Percentiles rank a stretch among this genome's conserved stretches.
Evolutionary conservation across 2,329 filamentous ascomycete species (phyloP).

Genomic region (Teratosphaeria pseudoeucalypti): DNA sequence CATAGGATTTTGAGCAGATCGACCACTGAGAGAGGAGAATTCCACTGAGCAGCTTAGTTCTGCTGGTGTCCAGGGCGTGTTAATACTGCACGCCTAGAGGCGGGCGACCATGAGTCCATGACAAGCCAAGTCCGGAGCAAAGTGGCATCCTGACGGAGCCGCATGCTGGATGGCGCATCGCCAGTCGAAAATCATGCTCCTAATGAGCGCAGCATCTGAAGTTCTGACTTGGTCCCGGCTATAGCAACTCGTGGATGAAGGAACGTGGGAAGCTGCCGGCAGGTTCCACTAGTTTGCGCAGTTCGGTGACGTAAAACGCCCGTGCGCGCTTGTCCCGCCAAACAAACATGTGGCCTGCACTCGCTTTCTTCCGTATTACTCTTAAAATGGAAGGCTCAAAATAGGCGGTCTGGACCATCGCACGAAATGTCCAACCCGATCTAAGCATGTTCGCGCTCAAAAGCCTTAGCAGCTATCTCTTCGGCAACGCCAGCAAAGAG

Average conservation of each 20-base stretch:
- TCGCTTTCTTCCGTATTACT: background rate
- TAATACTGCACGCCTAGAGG: no score
- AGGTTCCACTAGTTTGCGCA: background rate
- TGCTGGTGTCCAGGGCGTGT: no score
- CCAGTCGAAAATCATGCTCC: no score
- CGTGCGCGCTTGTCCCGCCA: background rate
- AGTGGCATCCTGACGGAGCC: no score
- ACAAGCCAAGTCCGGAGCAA: no score
- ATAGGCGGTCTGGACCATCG: constrained; percentile 14
- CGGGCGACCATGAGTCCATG: no score
- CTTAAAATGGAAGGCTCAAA: background rate
- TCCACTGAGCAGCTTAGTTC: no score
- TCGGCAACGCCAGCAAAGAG: constrained; percentile 80
- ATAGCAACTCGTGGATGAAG: background rate
- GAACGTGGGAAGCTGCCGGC: background rate
- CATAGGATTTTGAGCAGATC: no score
- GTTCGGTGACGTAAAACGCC: background rate
- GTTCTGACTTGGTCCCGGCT: no score
- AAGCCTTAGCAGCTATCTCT: constrained; percentile 62
- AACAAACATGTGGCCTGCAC: background rate
- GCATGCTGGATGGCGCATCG: no score
- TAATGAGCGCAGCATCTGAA: no score
- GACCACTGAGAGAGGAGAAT: no score
- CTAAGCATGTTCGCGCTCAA: constrained; percentile 28
- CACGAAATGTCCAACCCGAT: constrained; percentile 40